These are phyloP conservation scores for Pseudevernia furfuracea DNA, from an alignment of 495 filamentous ascomycete species.

Conservation along the genomic window DNA sequence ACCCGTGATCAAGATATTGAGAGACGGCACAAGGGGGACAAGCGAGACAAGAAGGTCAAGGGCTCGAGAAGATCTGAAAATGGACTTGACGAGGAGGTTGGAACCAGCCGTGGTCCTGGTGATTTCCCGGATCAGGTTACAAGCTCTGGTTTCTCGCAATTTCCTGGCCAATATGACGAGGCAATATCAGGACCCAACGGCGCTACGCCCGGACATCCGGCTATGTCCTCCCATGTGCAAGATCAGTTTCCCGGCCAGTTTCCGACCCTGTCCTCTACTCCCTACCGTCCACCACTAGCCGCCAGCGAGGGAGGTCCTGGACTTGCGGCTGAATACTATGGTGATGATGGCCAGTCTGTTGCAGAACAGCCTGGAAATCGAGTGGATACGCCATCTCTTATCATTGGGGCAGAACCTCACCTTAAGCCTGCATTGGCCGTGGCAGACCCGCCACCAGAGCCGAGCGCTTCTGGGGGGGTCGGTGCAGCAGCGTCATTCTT, in stretches of 20 bases:
- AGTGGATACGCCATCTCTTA: slow-evolving; percentile 44
- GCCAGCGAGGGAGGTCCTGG: slow-evolving; percentile 37
- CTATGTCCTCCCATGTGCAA: slow-evolving; percentile 45
- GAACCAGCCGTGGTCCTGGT: slow-evolving; percentile 19
- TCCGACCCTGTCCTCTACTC: slow-evolving; percentile 36
- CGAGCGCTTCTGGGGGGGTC: slow-evolving; percentile 42
- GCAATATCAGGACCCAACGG: slow-evolving; percentile 23
- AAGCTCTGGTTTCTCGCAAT: slow-evolving; percentile 38
- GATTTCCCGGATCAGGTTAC: slow-evolving; percentile 34
- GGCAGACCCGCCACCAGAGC: slow-evolving; percentile 45
- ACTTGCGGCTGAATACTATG: slow-evolving; percentile 60
- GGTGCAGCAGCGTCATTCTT: slow-evolving; percentile 48
- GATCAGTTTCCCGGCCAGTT: slow-evolving; percentile 56
- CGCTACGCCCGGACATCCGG: slow-evolving; percentile 24
- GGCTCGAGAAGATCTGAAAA: slow-evolving; percentile 13
- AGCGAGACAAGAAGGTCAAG: slow-evolving; percentile 28
- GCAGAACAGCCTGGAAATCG: slow-evolving; percentile 53
- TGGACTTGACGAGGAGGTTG: slow-evolving; percentile 10
- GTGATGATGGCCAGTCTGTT: slow-evolving; percentile 58
- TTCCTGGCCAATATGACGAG: slow-evolving; percentile 37
- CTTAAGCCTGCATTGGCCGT: slow-evolving; percentile 43
- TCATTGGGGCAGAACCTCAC: slow-evolving; percentile 44
- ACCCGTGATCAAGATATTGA: slow-evolving; percentile 33
- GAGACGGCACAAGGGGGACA: slow-evolving; percentile 26
- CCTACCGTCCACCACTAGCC: slow-evolving; percentile 47